phyloP scores from a whole-genome alignment of 345 rosid species.

The Mallotus nudiflorus region DNA sequence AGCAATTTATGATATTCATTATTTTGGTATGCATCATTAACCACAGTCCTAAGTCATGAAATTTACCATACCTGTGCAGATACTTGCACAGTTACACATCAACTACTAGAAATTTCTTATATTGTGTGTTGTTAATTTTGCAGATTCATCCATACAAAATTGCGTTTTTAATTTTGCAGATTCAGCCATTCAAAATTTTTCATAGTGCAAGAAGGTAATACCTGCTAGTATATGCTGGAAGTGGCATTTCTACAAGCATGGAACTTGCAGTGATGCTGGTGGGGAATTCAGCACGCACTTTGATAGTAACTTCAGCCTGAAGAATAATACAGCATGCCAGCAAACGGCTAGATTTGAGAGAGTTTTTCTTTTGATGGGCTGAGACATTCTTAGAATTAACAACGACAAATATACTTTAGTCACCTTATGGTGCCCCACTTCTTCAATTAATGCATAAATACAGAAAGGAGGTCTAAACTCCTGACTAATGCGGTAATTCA shows the following conservation, averaged over 20 bases:
- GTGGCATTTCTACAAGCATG: slow-evolving; percentile 77
- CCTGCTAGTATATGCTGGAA: slow-evolving; percentile 91
- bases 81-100: background rate
- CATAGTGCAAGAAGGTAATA: slow-evolving; percentile 21
- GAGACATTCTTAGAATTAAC: background rate
- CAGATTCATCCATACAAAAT: background rate
- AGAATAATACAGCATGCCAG: background rate
- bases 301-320: slow-evolving; percentile 90
- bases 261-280: slow-evolving; percentile 77
- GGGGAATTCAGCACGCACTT: slow-evolving; percentile 78
- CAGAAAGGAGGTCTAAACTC: slow-evolving; percentile 98
- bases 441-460: slow-evolving; percentile 83
- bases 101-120: background rate
- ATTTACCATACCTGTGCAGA: background rate
- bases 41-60: background rate
- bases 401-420: background rate
- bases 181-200: background rate
- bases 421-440: slow-evolving; percentile 89
- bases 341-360: background rate
- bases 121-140: background rate
- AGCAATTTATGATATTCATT: background rate
- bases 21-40: background rate
- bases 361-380: background rate
- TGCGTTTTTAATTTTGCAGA: background rate
- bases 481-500: slow-evolving; percentile 97